Evolutionary conservation across 352 stramenopile genomes (phyloP).

Genomic region (Globisporangium ultimum): DNA sequence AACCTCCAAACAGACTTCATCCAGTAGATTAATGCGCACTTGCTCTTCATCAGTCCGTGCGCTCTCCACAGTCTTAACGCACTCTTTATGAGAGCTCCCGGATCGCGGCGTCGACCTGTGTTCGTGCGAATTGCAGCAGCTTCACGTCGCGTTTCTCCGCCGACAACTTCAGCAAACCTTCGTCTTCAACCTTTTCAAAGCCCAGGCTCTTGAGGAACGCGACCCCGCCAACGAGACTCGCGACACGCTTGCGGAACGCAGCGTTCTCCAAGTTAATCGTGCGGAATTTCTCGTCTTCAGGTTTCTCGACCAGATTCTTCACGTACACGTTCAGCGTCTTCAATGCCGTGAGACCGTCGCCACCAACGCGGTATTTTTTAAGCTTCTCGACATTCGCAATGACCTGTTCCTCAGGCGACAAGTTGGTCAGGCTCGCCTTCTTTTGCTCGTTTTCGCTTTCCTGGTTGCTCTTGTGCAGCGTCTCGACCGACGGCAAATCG

Average conservation of each 20-base stretch:
- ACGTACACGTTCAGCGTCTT: slow-evolving; percentile 88
- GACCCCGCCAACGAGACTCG: slow-evolving; percentile 77
- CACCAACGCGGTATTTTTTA: slow-evolving; percentile 83
- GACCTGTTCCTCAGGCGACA: slow-evolving; percentile 70
- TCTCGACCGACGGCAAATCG: slow-evolving; percentile 40
- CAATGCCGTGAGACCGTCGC: slow-evolving; percentile 73
- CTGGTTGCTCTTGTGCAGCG: slow-evolving; percentile 11
- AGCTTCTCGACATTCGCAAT: slow-evolving; percentile 73
- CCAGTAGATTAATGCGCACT: too few species aligned
- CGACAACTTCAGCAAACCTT: slow-evolving; percentile 62
- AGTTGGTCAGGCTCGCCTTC: slow-evolving; percentile 30
- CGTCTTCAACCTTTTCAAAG: slow-evolving; percentile 84
- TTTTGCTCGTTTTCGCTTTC: slow-evolving; percentile 20
- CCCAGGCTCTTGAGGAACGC: slow-evolving; percentile 83
- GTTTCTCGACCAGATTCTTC: slow-evolving; percentile 86
- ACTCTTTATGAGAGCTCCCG: slow-evolving; percentile 43
- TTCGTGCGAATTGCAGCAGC: slow-evolving; percentile 59
- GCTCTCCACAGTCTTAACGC: too few species aligned
- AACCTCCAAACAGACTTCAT: too few species aligned
- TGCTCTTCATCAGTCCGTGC: too few species aligned
- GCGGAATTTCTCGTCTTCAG: slow-evolving; percentile 88
- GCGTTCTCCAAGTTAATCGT: slow-evolving; percentile 89
- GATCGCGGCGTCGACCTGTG: slow-evolving; percentile 55
- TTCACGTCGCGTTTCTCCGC: slow-evolving; percentile 56
- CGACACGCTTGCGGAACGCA: slow-evolving; percentile 89